phyloP scores from a whole-genome alignment of 768 basidiomycete genomes.

The Cystofilobasidium macerans region DNA sequence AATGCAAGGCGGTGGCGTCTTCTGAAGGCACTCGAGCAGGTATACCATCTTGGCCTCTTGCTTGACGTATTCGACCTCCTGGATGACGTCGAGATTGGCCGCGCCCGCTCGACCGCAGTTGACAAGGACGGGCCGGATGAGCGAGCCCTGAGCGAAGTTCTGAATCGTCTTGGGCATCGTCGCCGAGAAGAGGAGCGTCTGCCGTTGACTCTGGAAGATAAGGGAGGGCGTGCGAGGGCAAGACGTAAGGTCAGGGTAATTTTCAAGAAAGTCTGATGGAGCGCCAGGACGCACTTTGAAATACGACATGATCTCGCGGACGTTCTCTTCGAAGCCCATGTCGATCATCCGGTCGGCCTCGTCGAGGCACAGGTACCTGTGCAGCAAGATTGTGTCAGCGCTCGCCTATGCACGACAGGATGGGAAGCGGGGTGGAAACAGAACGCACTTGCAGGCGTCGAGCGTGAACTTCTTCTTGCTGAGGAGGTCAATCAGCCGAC shows the following conservation, averaged over 20 bases:
- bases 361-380: conserved; percentile 80
- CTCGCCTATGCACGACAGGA: background rate
- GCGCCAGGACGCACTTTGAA: conserved; percentile 58
- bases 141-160: conserved; percentile 91
- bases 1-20: conserved; percentile 95
- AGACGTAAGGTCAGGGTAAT: too few species aligned
- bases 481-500: conserved; percentile 92
- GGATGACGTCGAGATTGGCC: conserved; percentile 89
- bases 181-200: conserved; percentile 92
- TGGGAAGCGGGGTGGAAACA: background rate
- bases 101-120: conserved; percentile 98
- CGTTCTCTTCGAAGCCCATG: conserved; percentile 79
- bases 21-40: conserved; percentile 90
- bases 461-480: conserved; percentile 89
- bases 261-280: background rate
- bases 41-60: conserved; percentile 99
- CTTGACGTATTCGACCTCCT: conserved; percentile 97
- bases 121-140: conserved; percentile 87
- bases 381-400: background rate
- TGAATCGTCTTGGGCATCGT: conserved; percentile 99
- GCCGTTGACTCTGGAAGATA: conserved; percentile 65
- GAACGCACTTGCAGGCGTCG: conserved; percentile 70
- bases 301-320: conserved; percentile 73
- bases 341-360: conserved; percentile 99
- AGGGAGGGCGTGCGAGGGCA: background rate